These are phyloP conservation scores for Prunus dulcis DNA, from an alignment of 306 rosid genomes.

Conservation along the genomic window DNA sequence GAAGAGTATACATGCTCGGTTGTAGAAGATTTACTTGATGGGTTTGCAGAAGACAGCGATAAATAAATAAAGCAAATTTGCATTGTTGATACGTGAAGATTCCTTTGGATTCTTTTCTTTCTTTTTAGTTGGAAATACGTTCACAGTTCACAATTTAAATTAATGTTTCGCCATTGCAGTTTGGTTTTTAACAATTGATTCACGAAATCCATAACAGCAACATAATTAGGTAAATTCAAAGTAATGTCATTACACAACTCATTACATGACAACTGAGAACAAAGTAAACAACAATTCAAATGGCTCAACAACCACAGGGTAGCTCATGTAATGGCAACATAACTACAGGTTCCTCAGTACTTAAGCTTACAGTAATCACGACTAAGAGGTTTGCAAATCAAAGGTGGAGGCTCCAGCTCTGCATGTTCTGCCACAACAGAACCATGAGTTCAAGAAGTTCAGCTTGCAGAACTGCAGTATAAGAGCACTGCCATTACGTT, in stretches of 20 bases:
- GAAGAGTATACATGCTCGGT: too few relatives aligned
- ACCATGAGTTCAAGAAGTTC: background rate
- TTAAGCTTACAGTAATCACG: background rate
- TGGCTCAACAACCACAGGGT: background rate
- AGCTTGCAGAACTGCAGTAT: background rate
- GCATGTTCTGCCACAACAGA: background rate
- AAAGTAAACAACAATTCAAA: background rate
- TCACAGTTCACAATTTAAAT: too few relatives aligned
- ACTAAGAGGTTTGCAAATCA: background rate
- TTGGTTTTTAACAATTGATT: background rate
- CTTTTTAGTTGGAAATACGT: too few relatives aligned
- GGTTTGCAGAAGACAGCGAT: too few relatives aligned
- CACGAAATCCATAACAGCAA: background rate
- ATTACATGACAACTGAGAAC: background rate
- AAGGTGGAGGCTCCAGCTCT: background rate
- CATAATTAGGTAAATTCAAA: background rate
- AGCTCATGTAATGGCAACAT: background rate
- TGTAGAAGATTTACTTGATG: too few relatives aligned
- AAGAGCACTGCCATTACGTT: background rate
- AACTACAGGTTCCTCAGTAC: background rate
- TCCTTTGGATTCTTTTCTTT: background rate
- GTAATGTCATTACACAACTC: background rate
- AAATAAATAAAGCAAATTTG: too few relatives aligned
- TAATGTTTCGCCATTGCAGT: background rate
- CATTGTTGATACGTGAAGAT: too few relatives aligned